Evolutionary conservation across 164 flowering plant genomes (phyloP), one percentile per base, ranked within the genome.

Genomic region (Magnolia officinalis): DNA sequence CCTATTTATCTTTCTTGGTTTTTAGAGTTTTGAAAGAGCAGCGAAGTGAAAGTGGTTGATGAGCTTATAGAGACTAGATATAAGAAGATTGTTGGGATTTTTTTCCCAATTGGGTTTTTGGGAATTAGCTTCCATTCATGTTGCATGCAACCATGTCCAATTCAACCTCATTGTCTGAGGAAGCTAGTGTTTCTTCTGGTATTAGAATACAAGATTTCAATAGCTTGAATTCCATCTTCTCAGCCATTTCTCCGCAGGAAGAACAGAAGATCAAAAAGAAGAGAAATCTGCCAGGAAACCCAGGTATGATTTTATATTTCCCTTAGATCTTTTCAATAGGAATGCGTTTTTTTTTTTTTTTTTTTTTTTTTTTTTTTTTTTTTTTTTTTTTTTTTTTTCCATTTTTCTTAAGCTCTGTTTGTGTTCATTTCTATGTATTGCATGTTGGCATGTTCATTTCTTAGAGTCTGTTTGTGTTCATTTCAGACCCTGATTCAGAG

Each of bases 401-500:
- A 7, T 20, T 61, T 59, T 9, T 69, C 8, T 50, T 55, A 6
- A 4, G 14, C 6, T 73, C 29, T 52, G n/a, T 74, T 4, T 70
- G 9, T 52, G 7, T 19, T 59, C 49, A 4, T 37, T 37, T 37
- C 45, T 37, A 37, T 37, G 45, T 37, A 37, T 37, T 37, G 45
- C 45, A 37, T 37, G 45, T 55, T 55, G 18, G 18, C 8, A 1
- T 20, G 2, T 64, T 51, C 45, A 58, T 4, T 4, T 74, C 59
- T 49, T 51, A 19, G 8, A 65, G 19, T 31, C 72, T 50, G 11
- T 8, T 49, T 72, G 31, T 2, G 45, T 66, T 21, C n/a, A n/a
- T 73, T 80, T 64, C 86, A 95, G 98, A 90, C 80, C 98, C 98
- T 77, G 95, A 90, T 82, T 92, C 97, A 9, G 97, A 95, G 80